phyloP scores from a whole-genome alignment of 2,329 filamentous ascomycete species.

The Cladosporium velox region DNA sequence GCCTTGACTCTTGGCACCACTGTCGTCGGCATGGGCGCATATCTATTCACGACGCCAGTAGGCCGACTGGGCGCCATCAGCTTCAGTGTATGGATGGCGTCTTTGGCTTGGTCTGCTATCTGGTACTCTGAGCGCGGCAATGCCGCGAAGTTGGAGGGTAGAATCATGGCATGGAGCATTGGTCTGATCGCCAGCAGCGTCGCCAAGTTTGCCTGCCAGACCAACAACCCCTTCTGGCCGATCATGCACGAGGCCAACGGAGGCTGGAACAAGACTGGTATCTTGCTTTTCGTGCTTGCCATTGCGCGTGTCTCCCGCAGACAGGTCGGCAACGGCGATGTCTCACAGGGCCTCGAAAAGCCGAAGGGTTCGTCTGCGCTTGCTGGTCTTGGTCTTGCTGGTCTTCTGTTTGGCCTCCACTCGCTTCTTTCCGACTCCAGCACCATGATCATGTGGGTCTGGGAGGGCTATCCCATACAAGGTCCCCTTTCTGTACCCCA shows the following conservation, averaged over 20 bases:
- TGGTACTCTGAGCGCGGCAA: slow-evolving; percentile 77
- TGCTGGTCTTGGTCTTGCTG: slow-evolving; percentile 76
- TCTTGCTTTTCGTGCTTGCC: slow-evolving; percentile 74
- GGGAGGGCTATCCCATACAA: slow-evolving; percentile 90
- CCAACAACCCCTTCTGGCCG: slow-evolving; percentile 97
- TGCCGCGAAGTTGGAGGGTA: slow-evolving; percentile 74
- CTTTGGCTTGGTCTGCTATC: slow-evolving; percentile 80
- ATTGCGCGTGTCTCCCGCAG: slow-evolving; percentile 62
- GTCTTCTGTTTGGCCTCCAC: slow-evolving; percentile 85
- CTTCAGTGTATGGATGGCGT: slow-evolving; percentile 77
- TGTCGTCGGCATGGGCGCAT: slow-evolving; percentile 76
- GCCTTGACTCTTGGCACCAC: slow-evolving; percentile 72
- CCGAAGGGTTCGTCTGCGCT: slow-evolving; percentile 69
- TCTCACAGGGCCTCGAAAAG: slow-evolving; percentile 52
- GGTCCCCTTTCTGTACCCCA: slow-evolving; percentile 89
- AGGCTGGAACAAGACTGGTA: slow-evolving; percentile 84
- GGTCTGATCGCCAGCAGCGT: slow-evolving; percentile 84
- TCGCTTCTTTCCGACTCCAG: slow-evolving; percentile 94
- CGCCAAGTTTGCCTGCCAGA: slow-evolving; percentile 88
- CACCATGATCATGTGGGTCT: slow-evolving; percentile 98
- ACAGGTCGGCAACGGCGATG: slow-evolving; percentile 18
- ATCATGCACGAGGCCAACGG: slow-evolving; percentile 88
- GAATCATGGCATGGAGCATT: slow-evolving; percentile 75
- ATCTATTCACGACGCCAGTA: slow-evolving; percentile 70
- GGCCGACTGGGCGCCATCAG: slow-evolving; percentile 77